Evolutionary conservation across 441 rosid species (phyloP).

Genomic region (Aleurites moluccanus): DNA sequence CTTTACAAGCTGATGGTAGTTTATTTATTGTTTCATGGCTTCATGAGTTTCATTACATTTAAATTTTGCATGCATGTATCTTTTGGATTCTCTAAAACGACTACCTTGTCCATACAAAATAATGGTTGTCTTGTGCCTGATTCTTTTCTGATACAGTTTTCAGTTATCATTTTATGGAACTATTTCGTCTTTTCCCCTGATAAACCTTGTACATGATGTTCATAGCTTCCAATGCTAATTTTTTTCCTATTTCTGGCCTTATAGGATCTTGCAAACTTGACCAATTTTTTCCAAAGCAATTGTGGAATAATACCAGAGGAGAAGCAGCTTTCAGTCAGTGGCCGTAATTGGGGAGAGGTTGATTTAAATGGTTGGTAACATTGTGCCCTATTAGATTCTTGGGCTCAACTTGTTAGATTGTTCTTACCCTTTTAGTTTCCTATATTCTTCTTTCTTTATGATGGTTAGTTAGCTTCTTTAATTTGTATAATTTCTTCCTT

Average conservation of each 20-base stretch:
- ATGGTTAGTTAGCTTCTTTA: background rate
- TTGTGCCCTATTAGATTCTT: background rate
- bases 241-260: conserved; percentile 17
- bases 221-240: background rate
- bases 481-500: background rate
- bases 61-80: background rate
- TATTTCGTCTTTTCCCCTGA: background rate
- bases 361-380: conserved; percentile 71
- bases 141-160: background rate
- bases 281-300: conserved; percentile 65
- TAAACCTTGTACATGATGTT: background rate
- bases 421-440: background rate
- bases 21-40: background rate
- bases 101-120: background rate
- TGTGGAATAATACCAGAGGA: conserved; percentile 78
- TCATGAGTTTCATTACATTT: background rate
- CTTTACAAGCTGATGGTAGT: background rate
- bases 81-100: background rate
- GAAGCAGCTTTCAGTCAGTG: conserved; percentile 90
- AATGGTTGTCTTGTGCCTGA: background rate
- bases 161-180: background rate
- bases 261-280: conserved; percentile 77
- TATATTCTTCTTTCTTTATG: background rate
- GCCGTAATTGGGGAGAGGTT: conserved; percentile 96
- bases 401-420: background rate